Evolutionary conservation across 176 grass and related monocot genomes (phyloP).

Genomic region (Cenchrus purpureus): DNA sequence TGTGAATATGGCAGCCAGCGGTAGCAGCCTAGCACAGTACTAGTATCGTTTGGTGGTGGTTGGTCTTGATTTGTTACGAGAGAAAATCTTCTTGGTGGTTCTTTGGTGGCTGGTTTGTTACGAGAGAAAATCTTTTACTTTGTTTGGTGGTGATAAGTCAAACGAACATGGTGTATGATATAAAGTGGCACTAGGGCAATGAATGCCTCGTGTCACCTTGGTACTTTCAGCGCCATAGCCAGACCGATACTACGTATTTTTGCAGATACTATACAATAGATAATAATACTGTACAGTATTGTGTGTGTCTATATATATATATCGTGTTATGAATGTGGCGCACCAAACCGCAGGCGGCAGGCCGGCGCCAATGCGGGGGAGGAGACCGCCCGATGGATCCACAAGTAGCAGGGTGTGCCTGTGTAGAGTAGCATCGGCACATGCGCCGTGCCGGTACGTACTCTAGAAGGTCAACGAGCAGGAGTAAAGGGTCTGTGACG

Average conservation of each 20-base stretch:
- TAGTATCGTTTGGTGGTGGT: no score
- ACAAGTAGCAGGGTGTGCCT: neutral
- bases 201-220: conserved; percentile 37
- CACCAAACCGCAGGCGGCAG: conserved; percentile 17
- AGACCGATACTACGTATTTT: neutral
- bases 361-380: neutral
- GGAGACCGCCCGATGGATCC: neutral
- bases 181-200: conserved; percentile 40
- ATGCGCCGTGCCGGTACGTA: neutral
- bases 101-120: no score
- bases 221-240: conserved; percentile 41
- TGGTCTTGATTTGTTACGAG: no score
- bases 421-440: conserved; percentile 22
- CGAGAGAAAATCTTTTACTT: no score
- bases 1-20: conserved; percentile 30
- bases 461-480: conserved; percentile 44
- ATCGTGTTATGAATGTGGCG: neutral
- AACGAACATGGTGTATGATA: no score
- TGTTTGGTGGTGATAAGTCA: no score
- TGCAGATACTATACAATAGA: neutral
- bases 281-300: neutral
- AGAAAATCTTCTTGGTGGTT: no score
- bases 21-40: neutral
- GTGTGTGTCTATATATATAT: neutral
- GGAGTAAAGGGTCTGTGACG: conserved; percentile 22